Evolutionary conservation across 2,329 filamentous ascomycete genomes (phyloP).

Genomic region (Clonostachys chloroleuca): DNA sequence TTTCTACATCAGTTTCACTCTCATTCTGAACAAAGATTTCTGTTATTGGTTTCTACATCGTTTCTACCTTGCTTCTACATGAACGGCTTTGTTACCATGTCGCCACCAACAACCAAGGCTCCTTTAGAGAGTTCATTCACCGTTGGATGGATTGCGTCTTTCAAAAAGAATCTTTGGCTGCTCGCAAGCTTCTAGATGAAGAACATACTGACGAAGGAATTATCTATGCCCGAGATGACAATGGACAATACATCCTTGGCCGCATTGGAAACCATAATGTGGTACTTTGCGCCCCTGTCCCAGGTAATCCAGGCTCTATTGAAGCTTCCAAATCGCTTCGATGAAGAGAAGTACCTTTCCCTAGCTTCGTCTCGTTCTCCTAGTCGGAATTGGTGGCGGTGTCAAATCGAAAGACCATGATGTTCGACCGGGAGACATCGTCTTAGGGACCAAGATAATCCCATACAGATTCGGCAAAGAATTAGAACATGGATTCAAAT

Average conservation of each 20-base stretch:
- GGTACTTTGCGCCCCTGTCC: constrained; percentile 13
- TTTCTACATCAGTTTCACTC: too few relatives aligned
- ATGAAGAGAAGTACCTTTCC: constrained; percentile 19
- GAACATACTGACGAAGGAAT: constrained; percentile 17
- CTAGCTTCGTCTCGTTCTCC: constrained; percentile 16
- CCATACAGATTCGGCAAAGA: neutral
- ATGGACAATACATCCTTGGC: constrained; percentile 21
- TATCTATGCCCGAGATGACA: constrained; percentile 7
- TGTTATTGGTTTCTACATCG: too few relatives aligned
- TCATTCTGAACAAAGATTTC: too few relatives aligned
- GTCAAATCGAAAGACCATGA: constrained; percentile 14
- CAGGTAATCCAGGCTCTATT: constrained; percentile 14
- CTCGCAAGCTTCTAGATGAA: constrained; percentile 30
- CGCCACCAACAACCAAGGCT: too few relatives aligned
- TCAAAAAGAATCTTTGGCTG: constrained; percentile 26
- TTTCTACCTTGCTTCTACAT: too few relatives aligned
- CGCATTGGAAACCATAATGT: constrained; percentile 16
- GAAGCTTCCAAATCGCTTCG: constrained; percentile 13
- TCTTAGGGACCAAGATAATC: constrained; percentile 2
- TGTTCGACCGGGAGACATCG: constrained; percentile 14
- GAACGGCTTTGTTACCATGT: too few relatives aligned
- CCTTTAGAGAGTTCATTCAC: constrained; percentile 6
- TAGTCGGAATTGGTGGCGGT: constrained; percentile 26
- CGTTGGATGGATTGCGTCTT: constrained; percentile 39
- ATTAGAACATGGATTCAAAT: neutral